Evolutionary conservation across 805 yeast genomes (phyloP).

Genomic region (Saturnispora kantuleensis): DNA sequence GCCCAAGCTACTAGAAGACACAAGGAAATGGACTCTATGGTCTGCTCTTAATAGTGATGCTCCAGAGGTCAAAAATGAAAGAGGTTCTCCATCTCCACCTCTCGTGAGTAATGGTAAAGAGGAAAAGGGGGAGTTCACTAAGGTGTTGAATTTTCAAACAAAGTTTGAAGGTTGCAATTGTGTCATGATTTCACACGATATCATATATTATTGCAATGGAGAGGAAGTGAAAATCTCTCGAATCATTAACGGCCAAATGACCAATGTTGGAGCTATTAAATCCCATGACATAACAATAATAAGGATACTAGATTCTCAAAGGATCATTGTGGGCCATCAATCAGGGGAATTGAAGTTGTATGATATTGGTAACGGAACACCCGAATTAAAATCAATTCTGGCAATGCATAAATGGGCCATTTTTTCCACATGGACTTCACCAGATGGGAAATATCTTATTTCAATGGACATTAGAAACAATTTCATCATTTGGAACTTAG

Average conservation of each 20-base stretch:
- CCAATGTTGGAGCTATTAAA: too few relatives aligned
- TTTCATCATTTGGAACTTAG: slow-evolving; percentile 57
- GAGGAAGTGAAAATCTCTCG: too few relatives aligned
- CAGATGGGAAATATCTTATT: slow-evolving; percentile 40
- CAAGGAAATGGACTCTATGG: slow-evolving; percentile 2
- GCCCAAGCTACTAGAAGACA: neutral
- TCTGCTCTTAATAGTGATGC: neutral
- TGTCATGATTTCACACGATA: too few relatives aligned
- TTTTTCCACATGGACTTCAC: slow-evolving; percentile 50
- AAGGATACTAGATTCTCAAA: too few relatives aligned
- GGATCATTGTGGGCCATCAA: slow-evolving; percentile 17
- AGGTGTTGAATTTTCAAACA: slow-evolving; percentile 2
- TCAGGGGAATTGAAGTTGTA: slow-evolving; percentile 75
- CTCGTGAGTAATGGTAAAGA: too few relatives aligned
- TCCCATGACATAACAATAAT: too few relatives aligned
- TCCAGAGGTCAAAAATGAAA: too few relatives aligned
- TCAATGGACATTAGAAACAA: slow-evolving; percentile 50
- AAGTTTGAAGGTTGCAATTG: neutral
- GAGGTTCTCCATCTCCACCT: too few relatives aligned
- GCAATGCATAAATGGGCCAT: slow-evolving; percentile 47
- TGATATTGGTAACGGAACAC: slow-evolving; percentile 29
- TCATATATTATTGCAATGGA: too few relatives aligned
- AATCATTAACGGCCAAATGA: too few relatives aligned
- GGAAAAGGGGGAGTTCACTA: neutral
- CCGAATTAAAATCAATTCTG: slow-evolving; percentile 43